These are phyloP conservation scores for Citrullus amarus DNA, from an alignment of 306 rosid species.

Conservation along the genomic window DNA sequence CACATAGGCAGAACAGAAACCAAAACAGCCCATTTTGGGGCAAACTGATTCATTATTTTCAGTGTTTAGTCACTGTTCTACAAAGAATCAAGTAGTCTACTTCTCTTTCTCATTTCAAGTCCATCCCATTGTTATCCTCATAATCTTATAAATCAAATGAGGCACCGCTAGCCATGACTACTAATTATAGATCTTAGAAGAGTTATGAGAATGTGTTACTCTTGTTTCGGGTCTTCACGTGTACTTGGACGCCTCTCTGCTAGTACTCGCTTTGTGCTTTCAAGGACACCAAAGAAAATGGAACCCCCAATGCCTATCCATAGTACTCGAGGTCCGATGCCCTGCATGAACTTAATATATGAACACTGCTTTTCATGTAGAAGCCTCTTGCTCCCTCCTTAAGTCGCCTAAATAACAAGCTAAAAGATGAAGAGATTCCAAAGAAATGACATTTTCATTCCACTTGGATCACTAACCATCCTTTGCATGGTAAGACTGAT, in stretches of 20 bases:
- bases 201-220: background rate
- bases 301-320: conserved; percentile 52
- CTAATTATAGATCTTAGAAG: background rate
- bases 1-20: background rate
- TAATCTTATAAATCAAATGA: background rate
- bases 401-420: background rate
- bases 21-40: background rate
- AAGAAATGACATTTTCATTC: background rate
- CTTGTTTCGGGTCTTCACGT: conserved; percentile 22
- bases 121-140: background rate
- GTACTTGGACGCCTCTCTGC: conserved; percentile 23
- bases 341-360: conserved; percentile 18
- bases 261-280: conserved; percentile 31
- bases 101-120: background rate
- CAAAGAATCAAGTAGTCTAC: conserved; percentile 5
- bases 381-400: background rate
- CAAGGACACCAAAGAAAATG: conserved; percentile 38
- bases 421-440: background rate
- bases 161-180: background rate
- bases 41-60: background rate
- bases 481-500: background rate
- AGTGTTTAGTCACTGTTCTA: conserved; percentile 4
- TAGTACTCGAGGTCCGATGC: conserved; percentile 47
- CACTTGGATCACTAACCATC: background rate
- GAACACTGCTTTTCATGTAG: background rate